A percentile compares a stretch with the other conserved stretches of the same genome.
phyloP scores from a whole-genome alignment of 163 green algal species.

The Scenedesmus sp. region DNA sequence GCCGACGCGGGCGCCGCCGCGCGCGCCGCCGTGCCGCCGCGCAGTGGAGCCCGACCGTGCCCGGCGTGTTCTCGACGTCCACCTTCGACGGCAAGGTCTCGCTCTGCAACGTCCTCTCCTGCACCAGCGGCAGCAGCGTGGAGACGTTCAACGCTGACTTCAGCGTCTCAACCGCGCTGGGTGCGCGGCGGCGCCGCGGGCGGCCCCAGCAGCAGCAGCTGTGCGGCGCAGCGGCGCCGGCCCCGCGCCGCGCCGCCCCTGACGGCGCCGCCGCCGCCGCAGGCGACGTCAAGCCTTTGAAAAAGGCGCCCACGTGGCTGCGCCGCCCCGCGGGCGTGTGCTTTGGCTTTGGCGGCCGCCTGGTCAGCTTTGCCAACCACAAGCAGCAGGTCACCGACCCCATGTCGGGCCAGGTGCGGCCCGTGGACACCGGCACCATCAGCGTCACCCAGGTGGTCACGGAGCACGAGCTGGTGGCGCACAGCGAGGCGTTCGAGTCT shows the following conservation, averaged over 20 bases:
- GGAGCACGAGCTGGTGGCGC: constrained; percentile 74
- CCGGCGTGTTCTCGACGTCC: constrained; percentile 90
- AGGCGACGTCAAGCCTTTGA: constrained; percentile 58
- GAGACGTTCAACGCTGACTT: constrained; percentile 38
- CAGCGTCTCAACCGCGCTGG: background rate
- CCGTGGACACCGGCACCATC: constrained; percentile 36
- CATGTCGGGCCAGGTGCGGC: constrained; percentile 48
- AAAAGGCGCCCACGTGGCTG: constrained; percentile 88
- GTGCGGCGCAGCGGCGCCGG: background rate
- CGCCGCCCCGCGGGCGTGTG: constrained; percentile 71
- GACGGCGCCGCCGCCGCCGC: background rate
- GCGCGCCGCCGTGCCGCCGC: background rate
- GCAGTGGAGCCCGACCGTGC: constrained; percentile 86
- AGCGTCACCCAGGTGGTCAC: constrained; percentile 56
- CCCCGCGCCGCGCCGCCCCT: too few species aligned
- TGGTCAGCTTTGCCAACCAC: constrained; percentile 73
- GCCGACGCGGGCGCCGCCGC: background rate
- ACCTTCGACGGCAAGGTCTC: constrained; percentile 88
- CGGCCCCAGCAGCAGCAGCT: background rate
- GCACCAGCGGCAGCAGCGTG: constrained; percentile 48
- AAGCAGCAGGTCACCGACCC: constrained; percentile 55
- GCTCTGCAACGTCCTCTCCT: constrained; percentile 66
- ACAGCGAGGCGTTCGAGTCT: constrained; percentile 82
- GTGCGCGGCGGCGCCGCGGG: background rate
- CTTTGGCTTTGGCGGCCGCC: constrained; percentile 95